These are phyloP conservation scores for Pseudofabraea citricarpa DNA, from an alignment of 2,329 filamentous ascomycete genomes.

Conservation along the genomic window DNA sequence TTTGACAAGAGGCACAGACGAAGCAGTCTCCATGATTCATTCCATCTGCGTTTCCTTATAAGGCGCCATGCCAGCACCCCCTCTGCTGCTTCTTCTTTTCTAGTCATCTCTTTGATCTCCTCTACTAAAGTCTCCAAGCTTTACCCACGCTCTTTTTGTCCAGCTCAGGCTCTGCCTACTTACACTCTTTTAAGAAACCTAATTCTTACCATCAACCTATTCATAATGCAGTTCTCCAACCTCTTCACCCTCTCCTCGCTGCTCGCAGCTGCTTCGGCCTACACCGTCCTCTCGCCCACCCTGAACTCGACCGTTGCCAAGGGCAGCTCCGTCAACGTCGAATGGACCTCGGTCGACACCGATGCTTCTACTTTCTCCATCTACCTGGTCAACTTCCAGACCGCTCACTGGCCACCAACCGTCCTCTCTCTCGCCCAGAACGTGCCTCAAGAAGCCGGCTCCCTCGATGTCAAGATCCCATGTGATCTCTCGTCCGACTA, in stretches of 20 bases:
- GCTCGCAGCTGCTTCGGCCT: constrained; percentile 3
- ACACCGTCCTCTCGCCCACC: constrained; percentile 19
- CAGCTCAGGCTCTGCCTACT: constrained; percentile 2
- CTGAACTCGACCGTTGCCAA: constrained; percentile 32
- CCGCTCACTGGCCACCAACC: constrained; percentile 36
- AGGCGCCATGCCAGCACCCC: too few relatives aligned
- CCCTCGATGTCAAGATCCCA: constrained; percentile 28
- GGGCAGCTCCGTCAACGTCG: constrained; percentile 29
- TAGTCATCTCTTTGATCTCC: too few relatives aligned
- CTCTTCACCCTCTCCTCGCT: background rate
- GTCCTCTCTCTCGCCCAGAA: constrained; percentile 32
- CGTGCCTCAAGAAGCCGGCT: constrained; percentile 25
- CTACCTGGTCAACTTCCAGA: constrained; percentile 37
- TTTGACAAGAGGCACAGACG: too few relatives aligned
- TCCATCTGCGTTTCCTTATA: too few relatives aligned
- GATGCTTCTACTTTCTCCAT: constrained; percentile 35
- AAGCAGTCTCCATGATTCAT: too few relatives aligned
- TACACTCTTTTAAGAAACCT: constrained; percentile 1
- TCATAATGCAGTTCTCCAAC: constrained; percentile 6
- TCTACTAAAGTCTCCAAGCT: background rate
- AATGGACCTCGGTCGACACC: constrained; percentile 35
- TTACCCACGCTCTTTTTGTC: constrained; percentile 2
- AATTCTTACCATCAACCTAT: background rate
- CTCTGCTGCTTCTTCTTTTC: too few relatives aligned
- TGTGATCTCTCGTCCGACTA: constrained; percentile 31